These are phyloP conservation scores for Erysiphe pisi DNA, from an alignment of 2,329 filamentous ascomycete species.

Conservation along the genomic window DNA sequence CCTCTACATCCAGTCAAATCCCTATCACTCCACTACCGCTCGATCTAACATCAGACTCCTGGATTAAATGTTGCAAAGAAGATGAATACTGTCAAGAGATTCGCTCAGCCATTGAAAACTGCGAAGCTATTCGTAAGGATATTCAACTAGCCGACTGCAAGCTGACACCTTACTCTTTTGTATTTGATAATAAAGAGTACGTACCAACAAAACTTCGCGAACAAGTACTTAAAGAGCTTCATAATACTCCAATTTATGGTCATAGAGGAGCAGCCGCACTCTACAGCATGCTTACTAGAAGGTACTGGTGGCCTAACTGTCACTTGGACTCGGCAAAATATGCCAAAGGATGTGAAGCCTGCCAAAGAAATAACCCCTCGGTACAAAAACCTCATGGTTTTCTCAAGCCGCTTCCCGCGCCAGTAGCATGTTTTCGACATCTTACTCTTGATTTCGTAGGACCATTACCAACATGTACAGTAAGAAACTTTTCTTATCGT, in stretches of 20 bases:
- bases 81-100: not conserved
- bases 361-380: not conserved
- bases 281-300: not conserved
- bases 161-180: too few species aligned
- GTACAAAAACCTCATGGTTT: not conserved
- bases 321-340: not conserved
- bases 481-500: not conserved
- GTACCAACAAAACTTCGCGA: not conserved
- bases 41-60: not conserved
- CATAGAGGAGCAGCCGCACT: not conserved
- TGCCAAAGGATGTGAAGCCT: not conserved
- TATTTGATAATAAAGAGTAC: not conserved
- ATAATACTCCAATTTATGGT: not conserved
- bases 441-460: not conserved
- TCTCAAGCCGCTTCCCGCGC: not conserved
- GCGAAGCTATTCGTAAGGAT: not conserved
- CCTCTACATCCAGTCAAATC: too few species aligned
- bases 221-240: not conserved
- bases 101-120: too few species aligned
- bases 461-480: not conserved
- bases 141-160: not conserved
- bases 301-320: not conserved
- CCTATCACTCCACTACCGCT: too few species aligned
- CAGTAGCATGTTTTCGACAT: not conserved
- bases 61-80: not conserved